Conservation (phyloP, 345 rosid species). For the Eucalyptus marginata region DNA sequence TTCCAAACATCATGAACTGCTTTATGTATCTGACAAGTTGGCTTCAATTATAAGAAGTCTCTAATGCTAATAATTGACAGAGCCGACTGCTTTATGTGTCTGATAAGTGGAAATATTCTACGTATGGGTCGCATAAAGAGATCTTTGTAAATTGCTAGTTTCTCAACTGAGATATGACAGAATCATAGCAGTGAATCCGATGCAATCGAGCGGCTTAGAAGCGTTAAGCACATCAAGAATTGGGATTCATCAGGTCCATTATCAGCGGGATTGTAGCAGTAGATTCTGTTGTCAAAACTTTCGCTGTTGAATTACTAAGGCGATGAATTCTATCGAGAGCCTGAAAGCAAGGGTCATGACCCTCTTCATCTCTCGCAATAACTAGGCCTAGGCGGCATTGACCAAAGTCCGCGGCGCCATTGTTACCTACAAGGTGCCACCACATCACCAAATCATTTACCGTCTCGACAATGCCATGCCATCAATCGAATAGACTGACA, state of each 20-base stretch:
- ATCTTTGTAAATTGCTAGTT: background rate
- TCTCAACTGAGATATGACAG: background rate
- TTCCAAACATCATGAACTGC: background rate
- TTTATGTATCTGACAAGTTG: no score
- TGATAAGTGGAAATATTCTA: no score
- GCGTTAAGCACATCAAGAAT: background rate
- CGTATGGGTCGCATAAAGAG: background rate
- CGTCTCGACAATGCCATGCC: background rate
- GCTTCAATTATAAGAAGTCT: no score
- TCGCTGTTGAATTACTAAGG: background rate
- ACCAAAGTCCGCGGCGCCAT: accelerated
- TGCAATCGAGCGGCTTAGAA: background rate
- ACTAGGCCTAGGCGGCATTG: accelerated
- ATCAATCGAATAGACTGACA: background rate
- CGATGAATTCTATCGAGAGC: background rate
- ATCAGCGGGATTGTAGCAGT: background rate
- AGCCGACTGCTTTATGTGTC: no score
- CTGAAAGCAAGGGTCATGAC: background rate
- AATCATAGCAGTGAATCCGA: background rate
- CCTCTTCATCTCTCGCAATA: background rate
- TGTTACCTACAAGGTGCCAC: background rate
- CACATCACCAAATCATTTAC: background rate
- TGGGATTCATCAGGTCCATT: background rate
- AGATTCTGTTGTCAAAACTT: background rate
- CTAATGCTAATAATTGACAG: no score